Percentiles rank a stretch among this genome's conserved stretches.
These are phyloP conservation scores for Phalaenopsis aphrodite DNA, from an alignment of 106 monocot genomes.

Conservation along the genomic window DNA sequence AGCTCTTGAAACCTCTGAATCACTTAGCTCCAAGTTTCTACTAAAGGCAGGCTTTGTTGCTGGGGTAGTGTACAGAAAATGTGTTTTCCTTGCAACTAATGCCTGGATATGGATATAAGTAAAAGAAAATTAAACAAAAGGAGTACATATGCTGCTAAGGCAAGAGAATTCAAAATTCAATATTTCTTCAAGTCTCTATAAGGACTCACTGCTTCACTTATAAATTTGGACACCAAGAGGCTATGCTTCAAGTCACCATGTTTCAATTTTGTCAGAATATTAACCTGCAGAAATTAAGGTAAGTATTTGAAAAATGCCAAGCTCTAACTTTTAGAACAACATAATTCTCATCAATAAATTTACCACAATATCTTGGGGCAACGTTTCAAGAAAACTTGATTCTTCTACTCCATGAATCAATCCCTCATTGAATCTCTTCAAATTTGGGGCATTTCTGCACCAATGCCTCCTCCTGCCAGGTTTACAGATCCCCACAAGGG, in stretches of 20 bases:
- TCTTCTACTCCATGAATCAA: background rate
- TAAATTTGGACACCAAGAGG: constrained; percentile 2
- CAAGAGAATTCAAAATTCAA: background rate
- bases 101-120: background rate
- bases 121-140: background rate
- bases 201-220: constrained; percentile 2
- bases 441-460: background rate
- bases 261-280: background rate
- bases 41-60: background rate
- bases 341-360: background rate
- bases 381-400: background rate
- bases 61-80: constrained; percentile 1
- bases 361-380: constrained; percentile 2
- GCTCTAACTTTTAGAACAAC: background rate
- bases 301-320: background rate
- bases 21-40: background rate
- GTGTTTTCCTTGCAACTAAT: constrained; percentile 2
- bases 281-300: background rate
- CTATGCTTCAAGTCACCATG: constrained; percentile 2
- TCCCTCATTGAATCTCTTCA: background rate
- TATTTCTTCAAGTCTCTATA: background rate
- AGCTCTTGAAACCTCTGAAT: background rate
- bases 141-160: background rate
- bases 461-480: background rate
- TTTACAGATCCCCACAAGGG: background rate